These are phyloP conservation scores for Coemansia aciculifera DNA, from an alignment of 192 early-diverging fungal genomes.

Conservation along the genomic window DNA sequence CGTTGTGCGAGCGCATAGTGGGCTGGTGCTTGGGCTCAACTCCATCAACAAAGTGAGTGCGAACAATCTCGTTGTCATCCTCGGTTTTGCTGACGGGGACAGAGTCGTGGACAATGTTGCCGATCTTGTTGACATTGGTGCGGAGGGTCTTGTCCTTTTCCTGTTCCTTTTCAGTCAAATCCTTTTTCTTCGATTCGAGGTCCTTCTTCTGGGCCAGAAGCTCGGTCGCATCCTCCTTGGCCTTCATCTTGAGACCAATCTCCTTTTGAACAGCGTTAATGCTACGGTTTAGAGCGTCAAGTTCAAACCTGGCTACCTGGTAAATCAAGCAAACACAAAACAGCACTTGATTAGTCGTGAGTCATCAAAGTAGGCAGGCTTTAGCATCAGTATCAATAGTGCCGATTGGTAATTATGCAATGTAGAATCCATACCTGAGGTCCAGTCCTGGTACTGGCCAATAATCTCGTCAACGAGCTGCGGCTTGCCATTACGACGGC, in stretches of 20 bases:
- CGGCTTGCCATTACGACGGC: conserved; percentile 78
- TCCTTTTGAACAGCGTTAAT: conserved; percentile 92
- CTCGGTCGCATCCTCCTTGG: conserved; percentile 79
- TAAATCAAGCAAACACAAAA: background rate
- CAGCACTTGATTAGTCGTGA: conserved; percentile 2
- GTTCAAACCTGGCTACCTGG: conserved; percentile 71
- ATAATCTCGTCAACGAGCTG: conserved; percentile 92
- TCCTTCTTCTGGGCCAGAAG: conserved; percentile 75
- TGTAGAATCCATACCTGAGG: conserved; percentile 59
- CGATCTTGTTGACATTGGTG: conserved; percentile 86
- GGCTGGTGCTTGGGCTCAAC: conserved; percentile 60
- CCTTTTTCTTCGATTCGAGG: conserved; percentile 71
- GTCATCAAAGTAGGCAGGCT: background rate
- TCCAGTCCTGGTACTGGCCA: conserved; percentile 87
- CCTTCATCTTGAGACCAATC: conserved; percentile 87
- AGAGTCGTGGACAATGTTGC: conserved; percentile 93
- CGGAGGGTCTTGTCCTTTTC: conserved; percentile 67
- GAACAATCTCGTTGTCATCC: conserved; percentile 72
- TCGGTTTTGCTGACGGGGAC: conserved; percentile 87
- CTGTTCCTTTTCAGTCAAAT: conserved; percentile 72
- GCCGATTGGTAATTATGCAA: background rate
- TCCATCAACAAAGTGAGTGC: conserved; percentile 62
- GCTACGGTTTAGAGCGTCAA: conserved; percentile 87
- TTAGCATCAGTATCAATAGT: background rate
- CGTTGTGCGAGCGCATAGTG: conserved; percentile 81